Base-by-base conservation (phyloP, 768 basidiomycete genomes). In the Sistotremastrum niveocremeum region DNA sequence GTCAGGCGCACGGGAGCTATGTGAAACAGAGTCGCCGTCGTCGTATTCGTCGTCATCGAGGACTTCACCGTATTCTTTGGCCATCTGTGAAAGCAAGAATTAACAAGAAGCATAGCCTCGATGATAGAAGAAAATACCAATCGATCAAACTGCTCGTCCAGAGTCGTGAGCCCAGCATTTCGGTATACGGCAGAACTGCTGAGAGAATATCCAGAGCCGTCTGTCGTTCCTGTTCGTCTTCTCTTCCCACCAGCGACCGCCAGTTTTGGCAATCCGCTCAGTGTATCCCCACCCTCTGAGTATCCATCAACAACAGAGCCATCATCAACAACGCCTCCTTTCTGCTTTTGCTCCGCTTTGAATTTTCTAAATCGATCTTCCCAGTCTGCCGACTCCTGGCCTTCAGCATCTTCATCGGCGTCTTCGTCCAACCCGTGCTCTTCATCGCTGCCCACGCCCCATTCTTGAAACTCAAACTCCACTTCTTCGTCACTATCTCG, bases 201-300 rank as follows among this genome's bases (percentile, higher is more conserved):
- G 91, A 99, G 97, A 59, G 84, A 88, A 69, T 94, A 94, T 8
- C 88, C 91, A 20, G 87, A 89, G 6, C 87, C 90, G 51, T 89
- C 84, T 43, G 85, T 89, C 0, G 78, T 70, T 3, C 79, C 80
- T 54, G 79, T 79, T 52, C 78, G 70, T 57, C 83, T 68, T 48
- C 71, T 65, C 62, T 79, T 81, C 4, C 83, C 81, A 10, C 89
- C 84, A 42, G 81, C 70, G 46, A 94, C 83, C n/a, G 81, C 77
- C 53, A 90, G 72, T 42, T 68, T 69, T 7, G 82, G 84, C 6
- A 98, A 62, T 3, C 73, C 75, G 0, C 80, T 79, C 31, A 99
- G 61, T 0, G 88, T 95, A 60, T 98, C 94, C 2, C 70, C 80
- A 34, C 69, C 77, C 54, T 91, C 89, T 0, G 80, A 81, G 41